A percentile compares a stretch with the other conserved stretches of the same genome.
Conservation (phyloP, 139 green algal genomes). For the Tetraselmis chui region DNA sequence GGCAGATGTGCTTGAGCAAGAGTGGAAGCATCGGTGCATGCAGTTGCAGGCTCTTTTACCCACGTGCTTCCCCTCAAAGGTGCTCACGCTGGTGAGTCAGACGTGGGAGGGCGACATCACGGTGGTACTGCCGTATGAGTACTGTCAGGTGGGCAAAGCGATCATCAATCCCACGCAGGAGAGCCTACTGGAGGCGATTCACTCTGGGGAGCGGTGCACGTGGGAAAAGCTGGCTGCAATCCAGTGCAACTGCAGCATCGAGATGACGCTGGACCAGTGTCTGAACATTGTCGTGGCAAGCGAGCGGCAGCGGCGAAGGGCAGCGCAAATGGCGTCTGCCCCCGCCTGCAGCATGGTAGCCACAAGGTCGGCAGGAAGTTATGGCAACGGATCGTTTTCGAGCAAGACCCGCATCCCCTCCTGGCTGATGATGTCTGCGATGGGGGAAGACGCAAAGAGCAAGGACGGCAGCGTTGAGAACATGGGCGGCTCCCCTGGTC, state of each 20-base stretch:
- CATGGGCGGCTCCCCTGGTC: background rate
- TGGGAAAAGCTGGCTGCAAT: conserved; percentile 86
- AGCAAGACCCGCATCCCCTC: background rate
- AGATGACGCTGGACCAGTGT: conserved; percentile 79
- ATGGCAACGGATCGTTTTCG: background rate
- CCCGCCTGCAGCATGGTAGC: background rate
- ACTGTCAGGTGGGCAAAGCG: conserved; percentile 60
- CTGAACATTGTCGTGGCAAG: conserved; percentile 42
- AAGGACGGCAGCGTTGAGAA: background rate
- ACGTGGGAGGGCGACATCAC: conserved; percentile 91
- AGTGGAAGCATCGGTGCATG: conserved; percentile 80
- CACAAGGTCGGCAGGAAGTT: background rate
- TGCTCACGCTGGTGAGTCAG: conserved; percentile 72
- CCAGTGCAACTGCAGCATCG: conserved; percentile 84
- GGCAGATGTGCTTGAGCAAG: conserved; percentile 65
- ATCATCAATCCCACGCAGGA: conserved; percentile 64
- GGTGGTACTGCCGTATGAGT: conserved; percentile 63
- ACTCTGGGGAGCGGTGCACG: conserved; percentile 62
- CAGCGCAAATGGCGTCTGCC: too few species aligned
- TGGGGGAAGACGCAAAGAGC: background rate
- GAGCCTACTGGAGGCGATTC: conserved; percentile 37
- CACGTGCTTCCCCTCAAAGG: conserved; percentile 48
- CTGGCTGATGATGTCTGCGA: background rate
- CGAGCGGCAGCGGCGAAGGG: background rate
- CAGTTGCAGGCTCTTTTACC: conserved; percentile 70